Base-by-base conservation (phyloP, 495 filamentous ascomycete genomes). In the Penicillium tannophilum region DNA sequence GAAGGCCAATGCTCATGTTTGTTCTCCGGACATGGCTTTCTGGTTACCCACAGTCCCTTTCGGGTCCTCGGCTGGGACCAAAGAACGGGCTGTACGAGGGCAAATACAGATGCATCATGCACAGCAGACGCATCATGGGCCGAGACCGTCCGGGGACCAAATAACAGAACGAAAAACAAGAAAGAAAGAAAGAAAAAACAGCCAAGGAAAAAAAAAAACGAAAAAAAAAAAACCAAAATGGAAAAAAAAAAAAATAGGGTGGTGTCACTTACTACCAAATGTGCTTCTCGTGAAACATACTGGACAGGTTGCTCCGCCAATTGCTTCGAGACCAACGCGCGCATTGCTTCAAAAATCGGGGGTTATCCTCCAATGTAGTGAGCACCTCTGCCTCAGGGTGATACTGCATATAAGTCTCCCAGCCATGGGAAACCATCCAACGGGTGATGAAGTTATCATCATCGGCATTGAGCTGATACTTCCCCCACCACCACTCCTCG, bases 391-490 rank as follows among this genome's bases (percentile, higher is more conserved):
- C 87, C 60, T 90, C 84, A 31, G 79, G 79, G 63, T 90, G 83
- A 68, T 90, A 89, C 72, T 93, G 90, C 64, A 91, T 88, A 72
- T 79, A 86, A 16, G 89, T 91, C 66, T 88, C 85, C 87, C 89
- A 91, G 46, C 83, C 79, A 68, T 91, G 84, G 24, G 84, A 85
- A 49, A 90, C 86, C 69, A 92, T 80, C 86, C 88, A 93, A 24
- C 90, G 82, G 6, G 90, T 92, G 47, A 92, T 86, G 67, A 88
- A 92, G 70, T 92, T 93, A 75, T 93, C 90, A 65, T 93, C 90
- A 63, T 92, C 90, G 6, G 88, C 88, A 66, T 92, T 91, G 60
- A 93, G 77, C 47, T 87, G 87, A 65, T 85, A 89, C 61, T 83
- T 82, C 24, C 86, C 82, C 60, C 75, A 80, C 75, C 77, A 80